Percentiles rank a stretch among this genome's conserved stretches.
Evolutionary conservation across 139 green algal species (phyloP).

Genomic region (Mesotaenium endlicherianum): DNA sequence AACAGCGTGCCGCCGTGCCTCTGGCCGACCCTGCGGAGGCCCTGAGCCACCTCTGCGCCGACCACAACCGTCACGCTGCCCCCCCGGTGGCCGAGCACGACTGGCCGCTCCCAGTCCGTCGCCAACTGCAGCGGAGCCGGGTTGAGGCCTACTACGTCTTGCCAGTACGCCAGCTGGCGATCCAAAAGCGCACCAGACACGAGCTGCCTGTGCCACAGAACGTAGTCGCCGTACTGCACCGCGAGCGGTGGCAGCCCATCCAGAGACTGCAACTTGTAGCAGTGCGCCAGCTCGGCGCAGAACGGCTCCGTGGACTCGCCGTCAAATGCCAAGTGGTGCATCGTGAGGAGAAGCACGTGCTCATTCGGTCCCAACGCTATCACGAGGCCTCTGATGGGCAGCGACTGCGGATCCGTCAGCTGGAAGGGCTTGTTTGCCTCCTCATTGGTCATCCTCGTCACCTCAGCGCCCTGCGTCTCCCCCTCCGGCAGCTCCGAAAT

Average conservation of each 20-base stretch:
- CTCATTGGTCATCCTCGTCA: neutral
- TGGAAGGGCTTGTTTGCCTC: neutral
- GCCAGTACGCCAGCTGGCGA: neutral
- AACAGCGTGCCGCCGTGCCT: neutral
- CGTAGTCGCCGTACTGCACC: neutral
- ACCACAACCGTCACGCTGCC: neutral
- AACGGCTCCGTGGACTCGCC: neutral
- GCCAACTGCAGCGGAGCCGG: neutral
- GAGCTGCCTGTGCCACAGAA: neutral
- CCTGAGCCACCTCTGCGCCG: neutral
- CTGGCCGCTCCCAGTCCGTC: neutral
- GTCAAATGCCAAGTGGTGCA: slow-evolving; percentile 5
- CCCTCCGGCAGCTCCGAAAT: too few species aligned
- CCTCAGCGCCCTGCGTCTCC: neutral
- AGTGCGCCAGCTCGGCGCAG: neutral
- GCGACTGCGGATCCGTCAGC: neutral
- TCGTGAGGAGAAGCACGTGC: neutral
- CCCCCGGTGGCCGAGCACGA: too few species aligned
- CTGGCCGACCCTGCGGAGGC: neutral
- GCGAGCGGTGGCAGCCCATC: neutral
- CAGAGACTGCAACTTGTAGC: neutral
- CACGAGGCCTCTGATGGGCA: neutral
- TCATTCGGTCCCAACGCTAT: neutral
- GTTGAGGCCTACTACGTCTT: neutral
- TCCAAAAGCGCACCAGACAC: neutral